Evolutionary conservation across 1,139 yeast species (phyloP), one percentile per base, ranked within the genome.

Genomic region (Suhomyces taliae): DNA sequence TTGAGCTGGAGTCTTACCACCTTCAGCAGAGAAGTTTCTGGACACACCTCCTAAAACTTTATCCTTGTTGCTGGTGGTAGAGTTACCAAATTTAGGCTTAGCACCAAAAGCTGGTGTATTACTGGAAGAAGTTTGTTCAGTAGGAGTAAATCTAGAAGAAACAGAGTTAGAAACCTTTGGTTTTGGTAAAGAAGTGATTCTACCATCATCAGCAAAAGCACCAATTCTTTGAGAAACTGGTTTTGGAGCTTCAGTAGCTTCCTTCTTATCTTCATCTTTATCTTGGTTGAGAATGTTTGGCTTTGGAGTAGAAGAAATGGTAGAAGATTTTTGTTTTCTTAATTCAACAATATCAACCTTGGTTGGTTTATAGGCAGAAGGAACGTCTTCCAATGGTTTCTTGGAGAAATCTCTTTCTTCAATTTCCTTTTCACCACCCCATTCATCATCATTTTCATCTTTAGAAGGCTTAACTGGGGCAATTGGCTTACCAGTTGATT

Each of bases 1-100:
- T 67, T 90, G 97, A 34, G 97, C 97, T 31, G 98, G 97, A 4
- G 96, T 87, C 69, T 89, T 88, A 51, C 96, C 97, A 49, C 79
- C 81, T 54, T 79, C 80, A 43, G 88, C 74, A 51, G 82, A 95
- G 64, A 82, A 87, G 62, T 85, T 79, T 66, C 85, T 81, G 46
- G 84, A 79, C 37, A 80, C 68, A 35, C 91, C 95, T 41, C 87
- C 84, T 37, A 79, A 77, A 8, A 81, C 70, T 48, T 79, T 77
- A 39, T 81, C 79, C 40, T 65, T 68, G 45, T 60, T 61, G 34
- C 53, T 48, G 8, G 62, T 61, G 11, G 45, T 19, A 27, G 68
- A 65, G 70, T 34, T 27, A n/a, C 67, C 67, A 46, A 70, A 62
- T 6, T 64, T 45, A 29, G 86, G 81, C 56, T 79, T 80, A n/a